Conservation (phyloP, 768 basidiomycete species). For the Lentinula edodes region DNA sequence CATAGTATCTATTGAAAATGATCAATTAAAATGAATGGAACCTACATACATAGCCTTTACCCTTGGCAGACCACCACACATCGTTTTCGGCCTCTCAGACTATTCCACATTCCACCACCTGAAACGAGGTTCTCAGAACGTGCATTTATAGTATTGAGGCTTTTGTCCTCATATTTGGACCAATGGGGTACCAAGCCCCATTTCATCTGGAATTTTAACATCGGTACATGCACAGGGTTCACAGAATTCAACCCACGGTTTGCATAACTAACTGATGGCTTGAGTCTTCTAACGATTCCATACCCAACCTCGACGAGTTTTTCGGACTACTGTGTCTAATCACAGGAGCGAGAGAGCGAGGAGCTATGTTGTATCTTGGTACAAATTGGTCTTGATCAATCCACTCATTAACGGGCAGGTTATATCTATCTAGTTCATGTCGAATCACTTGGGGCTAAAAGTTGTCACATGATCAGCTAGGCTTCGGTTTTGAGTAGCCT, state of each 20-base stretch:
- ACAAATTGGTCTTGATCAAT: conserved; percentile 52
- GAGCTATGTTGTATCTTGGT: conserved; percentile 79
- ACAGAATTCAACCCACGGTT: conserved; percentile 22
- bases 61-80: conserved; percentile 84
- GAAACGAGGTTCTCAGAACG: conserved; percentile 76
- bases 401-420: conserved; percentile 53
- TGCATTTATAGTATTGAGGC: conserved; percentile 85
- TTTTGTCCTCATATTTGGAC: conserved; percentile 67
- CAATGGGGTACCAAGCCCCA: conserved; percentile 91
- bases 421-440: conserved; percentile 34
- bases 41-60: conserved; percentile 28
- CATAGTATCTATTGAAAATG: conserved; percentile 67
- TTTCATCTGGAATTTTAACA: conserved; percentile 44
- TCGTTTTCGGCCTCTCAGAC: conserved; percentile 74
- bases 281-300: not conserved
- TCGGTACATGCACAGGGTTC: not conserved
- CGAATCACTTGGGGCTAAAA: conserved; percentile 32
- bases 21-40: not conserved
- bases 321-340: conserved; percentile 40
- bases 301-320: not conserved
- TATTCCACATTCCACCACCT: conserved; percentile 80
- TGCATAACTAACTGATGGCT: conserved; percentile 47
- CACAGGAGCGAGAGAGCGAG: conserved; percentile 73
- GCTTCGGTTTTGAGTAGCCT: not conserved
- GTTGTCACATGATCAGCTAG: not conserved